Percentiles rank a stretch among this genome's conserved stretches.
phyloP scores from a whole-genome alignment of 129 eudicot genomes.

The Pittosporum tobira region DNA sequence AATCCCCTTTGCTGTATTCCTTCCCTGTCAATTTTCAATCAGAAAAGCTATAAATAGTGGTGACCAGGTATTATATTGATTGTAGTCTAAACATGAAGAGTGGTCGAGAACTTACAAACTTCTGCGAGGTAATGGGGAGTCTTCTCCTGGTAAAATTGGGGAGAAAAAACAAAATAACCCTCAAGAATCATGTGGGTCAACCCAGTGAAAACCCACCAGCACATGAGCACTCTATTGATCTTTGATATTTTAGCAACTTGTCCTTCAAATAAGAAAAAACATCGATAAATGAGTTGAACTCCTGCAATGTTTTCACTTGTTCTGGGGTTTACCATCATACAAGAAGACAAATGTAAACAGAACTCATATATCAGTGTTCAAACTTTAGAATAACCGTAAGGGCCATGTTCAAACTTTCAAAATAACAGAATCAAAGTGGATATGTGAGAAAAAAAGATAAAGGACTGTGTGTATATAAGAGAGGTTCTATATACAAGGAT shows the following conservation, averaged over 20 bases:
- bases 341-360: no score
- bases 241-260: slow-evolving; percentile 44
- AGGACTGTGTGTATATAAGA: no score
- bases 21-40: slow-evolving; percentile 54
- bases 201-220: slow-evolving; percentile 97
- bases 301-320: neutral
- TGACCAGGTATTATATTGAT: neutral
- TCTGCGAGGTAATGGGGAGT: slow-evolving; percentile 66
- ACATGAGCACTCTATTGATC: slow-evolving; percentile 66
- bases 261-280: slow-evolving; percentile 28
- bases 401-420: no score
- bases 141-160: slow-evolving; percentile 62
- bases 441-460: no score
- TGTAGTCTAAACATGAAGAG: slow-evolving; percentile 3
- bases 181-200: slow-evolving; percentile 81
- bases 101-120: slow-evolving; percentile 56
- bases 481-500: no score
- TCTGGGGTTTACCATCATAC: neutral
- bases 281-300: slow-evolving; percentile 3
- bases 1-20: slow-evolving; percentile 98
- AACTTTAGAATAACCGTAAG: no score
- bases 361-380: no score
- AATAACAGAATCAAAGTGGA: no score
- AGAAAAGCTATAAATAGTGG: neutral
- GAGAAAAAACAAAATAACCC: slow-evolving; percentile 87